Evolutionary conservation across 352 stramenopile species (phyloP).

Genomic region (Thraustochytrium striatum): DNA sequence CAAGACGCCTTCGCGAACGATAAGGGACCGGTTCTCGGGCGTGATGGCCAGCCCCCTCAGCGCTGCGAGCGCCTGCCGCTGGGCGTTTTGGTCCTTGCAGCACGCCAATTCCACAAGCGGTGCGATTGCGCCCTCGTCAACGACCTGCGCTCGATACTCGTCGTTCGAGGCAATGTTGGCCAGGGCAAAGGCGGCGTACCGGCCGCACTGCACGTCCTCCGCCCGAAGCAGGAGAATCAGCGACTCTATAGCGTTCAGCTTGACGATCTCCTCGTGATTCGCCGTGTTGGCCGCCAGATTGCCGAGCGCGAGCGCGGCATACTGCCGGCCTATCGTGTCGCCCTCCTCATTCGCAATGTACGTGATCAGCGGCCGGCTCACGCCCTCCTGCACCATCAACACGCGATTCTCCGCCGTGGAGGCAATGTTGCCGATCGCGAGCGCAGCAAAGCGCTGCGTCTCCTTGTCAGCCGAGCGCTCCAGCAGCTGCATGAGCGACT

Average conservation of each 20-base stretch:
- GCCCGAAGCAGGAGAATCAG: slow-evolving; percentile 84
- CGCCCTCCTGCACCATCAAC: slow-evolving; percentile 88
- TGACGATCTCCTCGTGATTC: slow-evolving; percentile 89
- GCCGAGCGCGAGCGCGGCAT: slow-evolving; percentile 88
- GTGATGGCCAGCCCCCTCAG: slow-evolving; percentile 87
- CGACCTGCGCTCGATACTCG: slow-evolving; percentile 80
- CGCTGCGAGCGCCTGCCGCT: slow-evolving; percentile 82
- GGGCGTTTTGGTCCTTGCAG: slow-evolving; percentile 83
- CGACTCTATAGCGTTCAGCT: slow-evolving; percentile 75
- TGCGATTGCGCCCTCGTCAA: slow-evolving; percentile 86
- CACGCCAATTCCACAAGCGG: slow-evolving; percentile 87
- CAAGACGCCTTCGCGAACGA: slow-evolving; percentile 88
- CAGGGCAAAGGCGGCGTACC: slow-evolving; percentile 87
- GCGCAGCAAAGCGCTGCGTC: slow-evolving; percentile 82
- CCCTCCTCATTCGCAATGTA: slow-evolving; percentile 78
- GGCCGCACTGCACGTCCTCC: slow-evolving; percentile 65
- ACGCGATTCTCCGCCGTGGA: slow-evolving; percentile 74
- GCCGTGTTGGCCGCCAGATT: slow-evolving; percentile 89
- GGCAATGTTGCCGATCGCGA: slow-evolving; percentile 90
- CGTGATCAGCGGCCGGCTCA: slow-evolving; percentile 73
- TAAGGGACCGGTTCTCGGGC: slow-evolving; percentile 72
- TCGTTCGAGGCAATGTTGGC: slow-evolving; percentile 89
- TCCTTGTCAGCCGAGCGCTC: slow-evolving; percentile 82
- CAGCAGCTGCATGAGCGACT: slow-evolving; percentile 82
- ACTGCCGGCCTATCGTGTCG: slow-evolving; percentile 87